A percentile compares a stretch with the other conserved stretches of the same genome.
phyloP scores from a whole-genome alignment of 257 asterid species.

The Jaltomata sinuosa region DNA sequence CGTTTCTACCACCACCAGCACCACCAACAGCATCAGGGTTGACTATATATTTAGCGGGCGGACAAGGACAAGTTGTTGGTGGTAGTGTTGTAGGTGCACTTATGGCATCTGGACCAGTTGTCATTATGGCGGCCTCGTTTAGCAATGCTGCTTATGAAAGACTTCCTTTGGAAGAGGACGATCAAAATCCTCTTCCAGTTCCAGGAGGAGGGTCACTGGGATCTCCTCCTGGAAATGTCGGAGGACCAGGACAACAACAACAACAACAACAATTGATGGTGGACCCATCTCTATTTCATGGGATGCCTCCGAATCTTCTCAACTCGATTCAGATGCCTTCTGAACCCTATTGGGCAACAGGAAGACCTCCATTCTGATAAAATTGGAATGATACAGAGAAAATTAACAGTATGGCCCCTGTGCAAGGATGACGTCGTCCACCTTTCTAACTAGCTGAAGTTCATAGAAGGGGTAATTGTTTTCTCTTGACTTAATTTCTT shows the following conservation, averaged over 20 bases:
- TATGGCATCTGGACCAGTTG: conserved; percentile 76
- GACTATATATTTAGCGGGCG: conserved; percentile 76
- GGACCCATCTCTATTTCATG: conserved; percentile 27
- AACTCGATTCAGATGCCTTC: conserved; percentile 30
- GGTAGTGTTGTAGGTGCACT: conserved; percentile 85
- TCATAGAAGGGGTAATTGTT: neutral
- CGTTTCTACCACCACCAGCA: conserved; percentile 91
- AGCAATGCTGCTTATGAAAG: conserved; percentile 93
- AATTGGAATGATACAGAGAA: neutral
- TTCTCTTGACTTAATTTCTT: neutral
- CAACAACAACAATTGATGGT: conserved; percentile 21
- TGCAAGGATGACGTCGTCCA: neutral
- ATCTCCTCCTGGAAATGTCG: conserved; percentile 14
- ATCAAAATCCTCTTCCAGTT: conserved; percentile 7
- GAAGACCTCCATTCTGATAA: conserved; percentile 29
- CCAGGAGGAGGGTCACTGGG: conserved; percentile 24
- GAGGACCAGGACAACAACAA: conserved; percentile 10
- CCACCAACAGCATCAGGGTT: conserved; percentile 64
- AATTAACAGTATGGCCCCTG: neutral
- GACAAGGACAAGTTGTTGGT: conserved; percentile 94
- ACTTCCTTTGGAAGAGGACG: conserved; percentile 73
- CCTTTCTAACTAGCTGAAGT: neutral
- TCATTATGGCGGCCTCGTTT: conserved; percentile 86
- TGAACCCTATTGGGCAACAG: conserved; percentile 34
- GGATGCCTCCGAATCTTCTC: conserved; percentile 24